These are phyloP conservation scores for Venustampulla echinocandica DNA, from an alignment of 495 filamentous ascomycete species.

Conservation along the genomic window DNA sequence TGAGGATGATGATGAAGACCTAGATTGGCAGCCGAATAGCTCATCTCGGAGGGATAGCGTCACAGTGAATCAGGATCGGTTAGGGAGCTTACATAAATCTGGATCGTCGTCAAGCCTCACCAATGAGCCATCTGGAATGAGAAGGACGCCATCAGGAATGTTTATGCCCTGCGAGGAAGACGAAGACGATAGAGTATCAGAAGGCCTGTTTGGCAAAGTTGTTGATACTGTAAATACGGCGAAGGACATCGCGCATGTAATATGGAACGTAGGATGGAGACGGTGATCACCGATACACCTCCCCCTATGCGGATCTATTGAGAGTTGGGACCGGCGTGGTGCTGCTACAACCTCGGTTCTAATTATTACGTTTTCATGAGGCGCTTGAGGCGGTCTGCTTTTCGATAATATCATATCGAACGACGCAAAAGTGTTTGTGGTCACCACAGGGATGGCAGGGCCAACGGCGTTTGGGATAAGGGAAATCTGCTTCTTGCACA, in stretches of 20 bases:
- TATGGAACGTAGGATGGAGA: conserved; percentile 97
- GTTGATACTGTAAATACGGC: conserved; percentile 95
- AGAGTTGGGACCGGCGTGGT: too few species aligned
- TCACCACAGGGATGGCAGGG: too few species aligned
- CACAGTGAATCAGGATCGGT: conserved; percentile 24
- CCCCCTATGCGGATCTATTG: too few species aligned
- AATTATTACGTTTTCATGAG: too few species aligned
- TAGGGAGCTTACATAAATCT: conserved; percentile 17
- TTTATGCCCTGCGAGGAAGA: conserved; percentile 74
- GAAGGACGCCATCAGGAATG: conserved; percentile 72
- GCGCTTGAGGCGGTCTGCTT: too few species aligned
- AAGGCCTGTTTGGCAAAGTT: conserved; percentile 67
- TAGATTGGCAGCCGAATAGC: conserved; percentile 34
- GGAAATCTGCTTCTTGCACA: too few species aligned
- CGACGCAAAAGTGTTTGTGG: too few species aligned
- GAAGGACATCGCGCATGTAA: conserved; percentile 88
- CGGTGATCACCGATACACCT: too few species aligned
- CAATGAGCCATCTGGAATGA: conserved; percentile 46
- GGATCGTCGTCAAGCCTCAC: conserved; percentile 24
- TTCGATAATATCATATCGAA: too few species aligned
- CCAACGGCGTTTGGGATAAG: too few species aligned
- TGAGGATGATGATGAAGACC: conserved; percentile 57
- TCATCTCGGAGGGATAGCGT: conserved; percentile 28
- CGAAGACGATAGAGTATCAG: conserved; percentile 47
- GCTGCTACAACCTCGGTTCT: too few species aligned